Base-by-base conservation (phyloP, 2,329 filamentous ascomycete genomes). In the Penicillium oxalicum region DNA sequence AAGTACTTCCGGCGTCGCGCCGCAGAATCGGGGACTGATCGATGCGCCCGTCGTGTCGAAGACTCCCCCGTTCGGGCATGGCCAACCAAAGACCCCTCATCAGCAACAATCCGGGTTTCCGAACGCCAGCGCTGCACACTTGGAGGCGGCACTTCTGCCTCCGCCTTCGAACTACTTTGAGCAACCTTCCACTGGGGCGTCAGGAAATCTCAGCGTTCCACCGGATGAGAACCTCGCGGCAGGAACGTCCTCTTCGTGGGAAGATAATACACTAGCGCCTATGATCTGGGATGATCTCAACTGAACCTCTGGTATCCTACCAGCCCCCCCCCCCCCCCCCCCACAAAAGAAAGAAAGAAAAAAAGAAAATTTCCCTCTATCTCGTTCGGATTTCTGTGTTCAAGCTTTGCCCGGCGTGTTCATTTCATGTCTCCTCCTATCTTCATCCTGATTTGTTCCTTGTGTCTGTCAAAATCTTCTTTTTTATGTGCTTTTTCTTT, bases 281-380 rank as follows among this genome's bases (percentile, higher is more conserved):
- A 61, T 71, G 58, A 52, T 66, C 33, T 72, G 69, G 70, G 69
- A 71, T 57, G 69, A 71, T 35, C 46, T 70, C 32, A 33, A 50
- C 35, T 57, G 40, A 53, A 40, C 2, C 12, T 5, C 32, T 2
- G 8, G 6, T 24, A 1, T 27, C 5, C 11, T 9, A 12, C 5
- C 7, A 37, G n/a, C 4, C 4, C 9, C 9, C 18, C 18, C 9
- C 18, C 18, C n/a, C 4, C 4, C 9, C 4, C 4, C 9, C 9
- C 18, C 18, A 18, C 1, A 18, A 18, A 18, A 18, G 2, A 2
- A 18, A 18, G 18, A 18, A 18, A 18, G n/a, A 18, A 18, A 18
- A 18, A 18, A 18, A 18, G 18, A 18, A 18, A 18, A 18, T 18
- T 18, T 18, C 18, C 18, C 18, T 2, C 18, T 2, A 2, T 18